Evolutionary conservation across 345 rosid genomes (phyloP).

Genomic region (Dipteronia sinensis): DNA sequence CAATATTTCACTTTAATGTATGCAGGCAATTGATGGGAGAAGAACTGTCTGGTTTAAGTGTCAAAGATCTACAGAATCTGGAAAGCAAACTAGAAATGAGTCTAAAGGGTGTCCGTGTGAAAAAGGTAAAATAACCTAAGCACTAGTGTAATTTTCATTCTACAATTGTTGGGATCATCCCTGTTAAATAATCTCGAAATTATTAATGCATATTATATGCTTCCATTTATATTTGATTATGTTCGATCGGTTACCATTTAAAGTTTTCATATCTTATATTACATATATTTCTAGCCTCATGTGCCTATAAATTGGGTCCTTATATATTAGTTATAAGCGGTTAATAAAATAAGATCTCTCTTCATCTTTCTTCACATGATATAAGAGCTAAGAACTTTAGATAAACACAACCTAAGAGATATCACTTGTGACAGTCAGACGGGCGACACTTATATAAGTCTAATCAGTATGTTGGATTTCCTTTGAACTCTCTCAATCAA

Average conservation of each 20-base stretch:
- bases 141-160: not conserved
- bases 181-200: not conserved
- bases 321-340: not conserved
- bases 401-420: not conserved
- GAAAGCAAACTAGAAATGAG: conserved; percentile 75
- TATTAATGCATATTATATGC: not conserved
- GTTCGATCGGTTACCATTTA: not conserved
- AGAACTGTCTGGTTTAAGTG: conserved; percentile 65
- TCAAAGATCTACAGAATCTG: conserved; percentile 61
- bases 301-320: not conserved
- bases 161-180: not conserved
- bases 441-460: not conserved
- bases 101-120: conserved; percentile 58
- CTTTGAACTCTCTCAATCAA: not conserved
- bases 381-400: not conserved
- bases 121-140: conserved; percentile 46
- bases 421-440: not conserved
- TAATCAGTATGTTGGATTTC: not conserved
- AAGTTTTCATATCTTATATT: not conserved
- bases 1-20: not conserved
- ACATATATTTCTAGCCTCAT: not conserved
- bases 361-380: not conserved
- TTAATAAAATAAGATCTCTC: not conserved
- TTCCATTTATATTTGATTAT: not conserved
- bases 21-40: conserved; percentile 84